A percentile compares a stretch with the other conserved stretches of the same genome.
Evolutionary conservation across 2,329 filamentous ascomycete genomes (phyloP).

Genomic region (Periconia macrospinosa): DNA sequence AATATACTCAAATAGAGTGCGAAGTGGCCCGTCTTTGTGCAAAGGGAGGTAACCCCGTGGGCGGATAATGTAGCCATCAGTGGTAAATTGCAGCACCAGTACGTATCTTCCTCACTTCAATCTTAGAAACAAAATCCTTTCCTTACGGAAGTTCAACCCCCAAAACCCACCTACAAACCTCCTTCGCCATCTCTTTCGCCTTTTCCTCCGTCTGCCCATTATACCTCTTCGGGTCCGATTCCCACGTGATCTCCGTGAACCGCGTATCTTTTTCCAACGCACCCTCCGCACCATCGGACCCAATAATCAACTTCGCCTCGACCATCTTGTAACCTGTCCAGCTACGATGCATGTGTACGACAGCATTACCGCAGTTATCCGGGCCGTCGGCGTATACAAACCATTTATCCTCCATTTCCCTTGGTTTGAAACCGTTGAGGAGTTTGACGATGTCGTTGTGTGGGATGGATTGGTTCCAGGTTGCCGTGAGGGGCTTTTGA

Average conservation of each 20-base stretch:
- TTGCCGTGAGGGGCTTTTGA: not conserved
- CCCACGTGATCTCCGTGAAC: conserved; percentile 1
- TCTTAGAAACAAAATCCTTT: not conserved
- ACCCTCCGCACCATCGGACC: not conserved
- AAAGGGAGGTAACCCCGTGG: too few species aligned
- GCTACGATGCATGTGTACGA: not conserved
- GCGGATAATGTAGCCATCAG: too few species aligned
- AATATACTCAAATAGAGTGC: too few species aligned
- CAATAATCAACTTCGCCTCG: not conserved
- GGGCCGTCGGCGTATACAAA: conserved; percentile 4
- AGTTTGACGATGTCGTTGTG: not conserved
- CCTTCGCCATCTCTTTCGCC: not conserved
- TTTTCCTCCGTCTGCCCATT: not conserved
- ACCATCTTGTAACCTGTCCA: not conserved
- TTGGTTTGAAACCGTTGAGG: not conserved
- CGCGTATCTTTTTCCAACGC: not conserved
- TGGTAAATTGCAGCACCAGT: too few species aligned
- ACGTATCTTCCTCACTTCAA: too few species aligned
- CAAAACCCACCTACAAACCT: not conserved
- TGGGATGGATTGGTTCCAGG: not conserved
- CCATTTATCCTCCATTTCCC: conserved; percentile 5
- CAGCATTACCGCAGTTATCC: not conserved
- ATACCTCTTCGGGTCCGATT: not conserved
- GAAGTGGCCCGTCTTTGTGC: too few species aligned
- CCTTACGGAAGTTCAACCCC: not conserved